A percentile compares a stretch with the other conserved stretches of the same genome.
phyloP scores from a whole-genome alignment of 176 grass and related monocot genomes.

The Oryza australiensis region DNA sequence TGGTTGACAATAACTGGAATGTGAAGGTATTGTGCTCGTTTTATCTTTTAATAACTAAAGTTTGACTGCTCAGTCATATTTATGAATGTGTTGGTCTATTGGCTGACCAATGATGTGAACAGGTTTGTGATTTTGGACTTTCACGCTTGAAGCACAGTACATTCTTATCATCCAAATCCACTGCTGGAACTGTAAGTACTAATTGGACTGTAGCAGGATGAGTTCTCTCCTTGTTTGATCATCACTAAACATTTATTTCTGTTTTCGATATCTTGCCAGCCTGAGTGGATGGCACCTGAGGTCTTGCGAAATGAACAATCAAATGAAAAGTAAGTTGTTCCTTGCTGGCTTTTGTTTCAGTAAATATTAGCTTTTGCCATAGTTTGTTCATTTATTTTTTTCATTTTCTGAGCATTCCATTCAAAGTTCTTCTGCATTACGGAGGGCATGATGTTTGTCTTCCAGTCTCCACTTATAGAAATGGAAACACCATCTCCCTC shows the following conservation, averaged over 20 bases:
- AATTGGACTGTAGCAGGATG: slow-evolving; percentile 5
- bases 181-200: slow-evolving; percentile 92
- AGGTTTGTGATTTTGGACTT: slow-evolving; percentile 99
- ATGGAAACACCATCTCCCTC: not conserved
- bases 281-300: slow-evolving; percentile 99
- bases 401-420: slow-evolving; percentile 28
- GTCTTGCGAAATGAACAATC: slow-evolving; percentile 97
- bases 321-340: slow-evolving; percentile 90
- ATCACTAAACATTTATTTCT: slow-evolving; percentile 5
- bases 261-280: slow-evolving; percentile 41
- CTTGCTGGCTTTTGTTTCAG: slow-evolving; percentile 1
- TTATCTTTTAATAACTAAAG: slow-evolving; percentile 33
- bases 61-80: not conserved
- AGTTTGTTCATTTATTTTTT: slow-evolving; percentile 7
- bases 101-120: slow-evolving; percentile 28
- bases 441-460: not conserved
- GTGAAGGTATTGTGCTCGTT: slow-evolving; percentile 70
- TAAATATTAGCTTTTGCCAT: not conserved
- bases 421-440: not conserved
- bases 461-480: not conserved
- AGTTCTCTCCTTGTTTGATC: slow-evolving; percentile 1
- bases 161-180: slow-evolving; percentile 99
- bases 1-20: slow-evolving; percentile 98
- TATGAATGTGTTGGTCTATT: slow-evolving; percentile 14
- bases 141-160: slow-evolving; percentile 97